Evolutionary conservation across 495 filamentous ascomycete species (phyloP), one percentile per base, ranked within the genome.

Genomic region (Tuber magnatum): DNA sequence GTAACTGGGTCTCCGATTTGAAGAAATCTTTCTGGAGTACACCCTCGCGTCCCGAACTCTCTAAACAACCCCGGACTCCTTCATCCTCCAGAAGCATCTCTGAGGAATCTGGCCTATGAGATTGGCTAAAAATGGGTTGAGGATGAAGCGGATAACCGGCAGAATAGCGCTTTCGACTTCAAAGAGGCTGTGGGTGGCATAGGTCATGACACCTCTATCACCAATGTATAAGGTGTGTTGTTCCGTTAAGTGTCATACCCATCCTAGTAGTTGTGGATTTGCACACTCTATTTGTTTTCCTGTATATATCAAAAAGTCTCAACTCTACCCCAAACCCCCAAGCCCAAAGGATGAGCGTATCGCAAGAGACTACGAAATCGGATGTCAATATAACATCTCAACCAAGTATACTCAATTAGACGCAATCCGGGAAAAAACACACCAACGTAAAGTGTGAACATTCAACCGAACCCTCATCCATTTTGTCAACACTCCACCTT

Each of bases 21-120:
- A 69, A 43, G 24, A 68, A 38, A 22, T 76, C 77, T 8, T 72
- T 80, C 68, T 80, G 78, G 78, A 76, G 76, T 10, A 75, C 73
- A 22, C 20, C 76, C 18, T 46, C 76, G 28, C 76, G 44, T 35
- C 76, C 70, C 22, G 44, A 40, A 40, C 38, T 68, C 42, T 68
- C 70, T 73, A 56, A 38, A n/a, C 18, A 18, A 22, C 74, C 46
- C 18, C 44, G 42, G 14, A 35, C 42, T 44, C 73, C 70, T 43
- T 16, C 46, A 48, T 77, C 68, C 32, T 42, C 75, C 12, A 14
- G 56, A 65, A 70, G 41, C 35, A 14, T 16, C 42, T 65, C 74
- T 39, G 72, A 41, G 39, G 10, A 43, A 61, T 65, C 69, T 12
- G 40, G 51, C 35, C 72, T 46, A 43, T 38, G 51, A 69, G 61